phyloP scores from a whole-genome alignment of 495 filamentous ascomycete genomes.

The Penicillium arizonense region DNA sequence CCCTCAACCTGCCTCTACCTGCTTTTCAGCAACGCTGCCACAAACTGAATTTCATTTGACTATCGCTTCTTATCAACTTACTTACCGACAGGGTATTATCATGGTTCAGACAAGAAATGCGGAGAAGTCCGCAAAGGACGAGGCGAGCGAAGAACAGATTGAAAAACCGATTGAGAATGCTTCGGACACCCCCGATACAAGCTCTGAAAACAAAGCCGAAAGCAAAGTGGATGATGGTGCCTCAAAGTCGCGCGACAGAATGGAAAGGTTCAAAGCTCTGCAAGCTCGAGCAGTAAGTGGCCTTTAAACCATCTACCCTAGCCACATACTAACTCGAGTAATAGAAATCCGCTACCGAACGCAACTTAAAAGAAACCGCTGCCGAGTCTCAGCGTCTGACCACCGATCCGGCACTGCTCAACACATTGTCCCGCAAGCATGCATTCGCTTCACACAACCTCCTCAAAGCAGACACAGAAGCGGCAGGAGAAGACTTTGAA shows the following conservation, averaged over 20 bases:
- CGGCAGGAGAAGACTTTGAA: constrained; percentile 88
- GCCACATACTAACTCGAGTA: constrained; percentile 14
- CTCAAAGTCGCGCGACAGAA: constrained; percentile 33
- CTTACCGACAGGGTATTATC: background rate
- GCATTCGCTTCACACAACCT: constrained; percentile 90
- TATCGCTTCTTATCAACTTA: too few relatives aligned
- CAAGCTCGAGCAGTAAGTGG: constrained; percentile 67
- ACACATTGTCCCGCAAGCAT: constrained; percentile 71
- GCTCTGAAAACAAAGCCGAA: constrained; percentile 11
- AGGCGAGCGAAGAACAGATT: constrained; percentile 6
- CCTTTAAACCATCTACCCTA: background rate
- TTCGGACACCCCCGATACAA: constrained; percentile 2
- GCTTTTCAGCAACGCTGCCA: background rate
- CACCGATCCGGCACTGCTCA: constrained; percentile 70
- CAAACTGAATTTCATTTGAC: background rate
- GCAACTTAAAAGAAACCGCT: constrained; percentile 80
- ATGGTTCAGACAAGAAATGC: constrained; percentile 19
- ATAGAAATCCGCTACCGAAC: constrained; percentile 68
- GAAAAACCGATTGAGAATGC: constrained; percentile 8
- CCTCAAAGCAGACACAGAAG: constrained; percentile 84
- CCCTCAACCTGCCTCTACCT: background rate
- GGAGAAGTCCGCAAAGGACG: constrained; percentile 10
- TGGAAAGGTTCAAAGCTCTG: constrained; percentile 72
- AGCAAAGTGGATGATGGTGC: constrained; percentile 29
- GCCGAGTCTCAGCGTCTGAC: constrained; percentile 78